Percentiles rank a stretch among this genome's conserved stretches.
Evolutionary conservation across 1,284 basidiomycete species (phyloP).

Genomic region (Cryptococcus maquisensis): DNA sequence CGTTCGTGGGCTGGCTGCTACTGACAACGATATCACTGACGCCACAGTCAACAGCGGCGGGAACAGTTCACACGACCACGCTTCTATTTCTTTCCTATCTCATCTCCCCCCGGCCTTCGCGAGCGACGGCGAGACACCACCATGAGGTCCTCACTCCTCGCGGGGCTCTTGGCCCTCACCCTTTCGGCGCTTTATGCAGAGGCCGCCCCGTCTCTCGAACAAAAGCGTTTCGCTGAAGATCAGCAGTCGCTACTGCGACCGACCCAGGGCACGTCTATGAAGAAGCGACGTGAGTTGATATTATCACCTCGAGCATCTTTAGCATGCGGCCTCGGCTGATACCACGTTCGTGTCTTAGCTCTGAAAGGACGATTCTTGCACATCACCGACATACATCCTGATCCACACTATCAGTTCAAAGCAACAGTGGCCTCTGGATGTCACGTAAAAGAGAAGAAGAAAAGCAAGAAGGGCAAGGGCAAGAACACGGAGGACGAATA

Average conservation of each 20-base stretch:
- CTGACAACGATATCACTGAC: not conserved
- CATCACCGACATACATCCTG: slow-evolving; percentile 50
- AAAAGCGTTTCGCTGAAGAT: not conserved
- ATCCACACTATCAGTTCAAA: slow-evolving; percentile 43
- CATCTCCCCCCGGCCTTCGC: not conserved
- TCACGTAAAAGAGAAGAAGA: slow-evolving; percentile 29
- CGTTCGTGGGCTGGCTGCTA: not conserved
- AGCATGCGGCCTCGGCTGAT: not conserved
- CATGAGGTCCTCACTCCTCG: slow-evolving; percentile 7
- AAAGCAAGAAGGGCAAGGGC: slow-evolving; percentile 16
- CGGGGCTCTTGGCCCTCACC: slow-evolving; percentile 1
- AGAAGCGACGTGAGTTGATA: slow-evolving; percentile 15
- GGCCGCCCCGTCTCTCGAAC: not conserved
- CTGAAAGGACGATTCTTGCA: slow-evolving; percentile 46
- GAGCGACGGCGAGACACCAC: not conserved
- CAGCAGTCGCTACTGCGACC: not conserved
- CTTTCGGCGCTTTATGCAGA: not conserved
- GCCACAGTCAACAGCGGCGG: not conserved
- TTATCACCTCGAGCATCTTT: not conserved
- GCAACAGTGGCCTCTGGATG: slow-evolving; percentile 43
- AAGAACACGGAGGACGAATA: slow-evolving; percentile 6
- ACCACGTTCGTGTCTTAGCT: slow-evolving; percentile 14
- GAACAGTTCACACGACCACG: not conserved
- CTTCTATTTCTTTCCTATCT: no score
- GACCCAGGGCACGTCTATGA: not conserved